Percentiles rank a stretch among this genome's conserved stretches.
Evolutionary conservation across 2,329 filamentous ascomycete genomes (phyloP).

Genomic region (Xylariaceae sp.): DNA sequence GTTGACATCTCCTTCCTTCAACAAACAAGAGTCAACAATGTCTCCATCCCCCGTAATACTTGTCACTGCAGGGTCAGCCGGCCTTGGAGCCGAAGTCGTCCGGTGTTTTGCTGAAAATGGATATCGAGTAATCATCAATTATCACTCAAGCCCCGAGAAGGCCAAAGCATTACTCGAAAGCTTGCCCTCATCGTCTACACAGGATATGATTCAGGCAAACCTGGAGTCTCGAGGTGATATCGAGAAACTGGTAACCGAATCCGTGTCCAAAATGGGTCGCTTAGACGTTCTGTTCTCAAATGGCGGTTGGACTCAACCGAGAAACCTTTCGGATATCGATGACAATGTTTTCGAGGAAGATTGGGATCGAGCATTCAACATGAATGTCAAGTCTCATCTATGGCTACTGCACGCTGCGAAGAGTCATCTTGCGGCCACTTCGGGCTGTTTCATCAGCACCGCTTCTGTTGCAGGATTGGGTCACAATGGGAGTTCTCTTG

Average conservation of each 20-base stretch:
- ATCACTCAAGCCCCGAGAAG: neutral
- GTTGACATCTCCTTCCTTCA: no score
- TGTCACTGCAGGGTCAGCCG: neutral
- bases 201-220: neutral
- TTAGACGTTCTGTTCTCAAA: neutral
- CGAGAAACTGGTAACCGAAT: neutral
- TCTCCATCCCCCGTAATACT: neutral
- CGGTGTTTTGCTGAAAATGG: neutral
- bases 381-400: slow-evolving; percentile 63
- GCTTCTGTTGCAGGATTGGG: slow-evolving; percentile 64
- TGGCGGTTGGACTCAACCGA: neutral
- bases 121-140: neutral
- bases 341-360: slow-evolving; percentile 45
- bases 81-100: neutral
- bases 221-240: neutral
- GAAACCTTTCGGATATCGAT: neutral
- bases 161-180: neutral
- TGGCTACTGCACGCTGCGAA: slow-evolving; percentile 58
- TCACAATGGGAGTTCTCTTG: slow-evolving; percentile 59
- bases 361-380: slow-evolving; percentile 58
- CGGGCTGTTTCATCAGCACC: slow-evolving; percentile 63
- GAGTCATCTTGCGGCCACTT: slow-evolving; percentile 51
- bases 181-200: neutral
- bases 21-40: neutral
- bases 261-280: neutral